Evolutionary conservation across 2,329 filamentous ascomycete species (phyloP), one percentile per base, ranked within the genome.

Genomic region (Alternaria novae-zelandiae): DNA sequence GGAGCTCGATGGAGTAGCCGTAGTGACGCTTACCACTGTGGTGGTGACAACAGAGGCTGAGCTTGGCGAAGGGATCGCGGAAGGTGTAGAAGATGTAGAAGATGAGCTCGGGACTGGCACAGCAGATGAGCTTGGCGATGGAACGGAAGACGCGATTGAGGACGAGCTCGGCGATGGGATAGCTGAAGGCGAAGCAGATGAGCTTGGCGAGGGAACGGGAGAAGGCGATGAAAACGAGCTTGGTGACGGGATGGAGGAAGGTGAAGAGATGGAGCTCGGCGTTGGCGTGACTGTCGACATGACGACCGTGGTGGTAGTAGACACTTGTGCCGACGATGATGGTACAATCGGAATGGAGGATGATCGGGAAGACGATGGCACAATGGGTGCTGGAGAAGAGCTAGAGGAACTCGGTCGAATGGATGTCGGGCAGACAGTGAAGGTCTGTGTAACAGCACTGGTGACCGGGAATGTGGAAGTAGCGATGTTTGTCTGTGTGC

Each of bases 351-450:
- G n/a, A 2, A 20, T 9, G 11, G 50, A 28, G 17, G 26, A 17
- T 41, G 10, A 15, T 8, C 11, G 23, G 21, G 23, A 44, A 11
- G 41, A 51, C 17, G 13, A 7, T 21, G 49, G 20, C 12, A 23
- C 28, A 6, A 53, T 53, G 2, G 20, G 30, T 11, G 30, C 17
- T 10, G 20, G 13, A 53, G 49, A 53, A 5, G 46, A 17, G n/a
- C 25, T 30, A 3, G 46, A 49, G 26, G 25, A 28, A 17, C 46
- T 49, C 46, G 17, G 12, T 28, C 21, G 32, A 13, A 11, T 51
- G n/a, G 55, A 43, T 9, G 26, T 60, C 15, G 60, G 36, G 21
- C 63, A 68, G 10, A 44, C 46, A 11, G 41, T 64, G 6, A 63
- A 36, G 9, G 11, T 43, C 32, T 44, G 25, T 5, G 44, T 30